Percentiles rank a stretch among this genome's conserved stretches.
Conservation (phyloP, 1,284 basidiomycete species). For the Microbotryum intermedium region DNA sequence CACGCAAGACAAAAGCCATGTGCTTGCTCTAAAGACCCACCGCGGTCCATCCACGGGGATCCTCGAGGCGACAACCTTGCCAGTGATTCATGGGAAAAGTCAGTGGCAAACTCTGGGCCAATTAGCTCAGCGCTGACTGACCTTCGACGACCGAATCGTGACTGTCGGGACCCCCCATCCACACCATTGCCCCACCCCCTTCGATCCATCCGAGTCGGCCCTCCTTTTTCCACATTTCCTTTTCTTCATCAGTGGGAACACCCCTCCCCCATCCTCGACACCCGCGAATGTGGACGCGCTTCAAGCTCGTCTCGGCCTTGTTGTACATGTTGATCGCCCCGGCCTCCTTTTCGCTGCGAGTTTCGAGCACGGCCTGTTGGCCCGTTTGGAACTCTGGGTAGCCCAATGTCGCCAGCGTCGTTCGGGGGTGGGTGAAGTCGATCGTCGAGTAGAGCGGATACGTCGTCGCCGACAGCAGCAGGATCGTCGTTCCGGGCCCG, state of each 20-base stretch:
- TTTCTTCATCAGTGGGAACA: slow-evolving; percentile 13
- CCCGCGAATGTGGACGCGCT: slow-evolving; percentile 26
- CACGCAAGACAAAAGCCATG: background rate
- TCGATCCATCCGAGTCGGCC: slow-evolving; percentile 30
- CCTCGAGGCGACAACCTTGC: slow-evolving; percentile 28
- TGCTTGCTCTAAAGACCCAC: slow-evolving; percentile 6
- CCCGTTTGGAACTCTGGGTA: slow-evolving; percentile 30
- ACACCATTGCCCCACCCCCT: slow-evolving; percentile 27
- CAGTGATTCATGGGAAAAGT: too few relatives aligned
- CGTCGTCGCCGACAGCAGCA: slow-evolving; percentile 12
- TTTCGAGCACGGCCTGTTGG: slow-evolving; percentile 28
- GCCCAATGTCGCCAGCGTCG: slow-evolving; percentile 31
- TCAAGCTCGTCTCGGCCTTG: slow-evolving; percentile 12
- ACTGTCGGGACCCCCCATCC: slow-evolving; percentile 29
- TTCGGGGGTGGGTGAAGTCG: slow-evolving; percentile 18
- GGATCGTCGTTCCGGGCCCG: slow-evolving; percentile 29
- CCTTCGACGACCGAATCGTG: slow-evolving; percentile 23
- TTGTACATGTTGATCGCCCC: slow-evolving; percentile 29
- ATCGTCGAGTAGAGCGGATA: slow-evolving; percentile 28
- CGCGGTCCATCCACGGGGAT: slow-evolving; percentile 33
- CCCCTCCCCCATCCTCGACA: slow-evolving; percentile 28
- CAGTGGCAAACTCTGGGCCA: too few relatives aligned
- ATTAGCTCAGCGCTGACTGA: too few relatives aligned
- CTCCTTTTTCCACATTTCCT: slow-evolving; percentile 13
- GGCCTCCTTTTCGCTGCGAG: slow-evolving; percentile 28